Base-by-base conservation (phyloP, 2,329 filamentous ascomycete genomes). In the Alternaria triticimaculans region DNA sequence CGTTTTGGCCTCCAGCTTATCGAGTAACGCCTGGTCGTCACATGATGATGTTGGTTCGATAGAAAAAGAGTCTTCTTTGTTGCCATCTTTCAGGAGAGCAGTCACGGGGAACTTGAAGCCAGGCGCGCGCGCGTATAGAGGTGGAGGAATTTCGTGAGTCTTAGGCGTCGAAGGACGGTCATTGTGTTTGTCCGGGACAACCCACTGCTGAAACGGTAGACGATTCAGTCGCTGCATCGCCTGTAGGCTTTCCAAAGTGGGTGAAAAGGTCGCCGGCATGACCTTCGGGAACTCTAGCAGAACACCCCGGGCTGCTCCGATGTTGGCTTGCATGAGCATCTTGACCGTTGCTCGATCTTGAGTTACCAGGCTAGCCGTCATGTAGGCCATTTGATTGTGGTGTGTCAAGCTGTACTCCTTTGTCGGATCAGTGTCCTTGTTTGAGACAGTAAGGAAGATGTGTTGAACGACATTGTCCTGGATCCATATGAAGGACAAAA, bases 201-300 rank as follows among this genome's bases (percentile, higher is more conserved):
- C 71, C 64, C 71, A 78, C 12, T 76, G 63, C 2, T 56, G 33
- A 33, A 80, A 79, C 0, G 73, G 75, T 6, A 79, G 46, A 10
- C 63, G 63, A 6, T 66, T 67, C 5, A 70, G n/a, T 0, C 67
- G 64, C 21, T 77, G 69, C 74, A 75, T 78, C 1, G 45, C 45
- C 55, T 75, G 65, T 20, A 77, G 21, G 11, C 67, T 73, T 23
- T 73, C 66, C 5, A 78, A 48, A 3, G 78, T 70, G 0, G 76
- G 77, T 2, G 70, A 58, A 15, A 80, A 80, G 1, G 76, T 78
- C 1, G 74, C 71, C 1, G 75, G 71, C 2, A 80, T 60, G 5
- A 78, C 59, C 1, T 67, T 65, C 0, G 76, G 74, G 23, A 70
- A 78, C 20, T 80, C 77, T 0, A 79, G 37, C 1, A 80, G 55